Conservation (phyloP, 2,329 filamentous ascomycete species). For the Beauveria pseudobassiana region DNA sequence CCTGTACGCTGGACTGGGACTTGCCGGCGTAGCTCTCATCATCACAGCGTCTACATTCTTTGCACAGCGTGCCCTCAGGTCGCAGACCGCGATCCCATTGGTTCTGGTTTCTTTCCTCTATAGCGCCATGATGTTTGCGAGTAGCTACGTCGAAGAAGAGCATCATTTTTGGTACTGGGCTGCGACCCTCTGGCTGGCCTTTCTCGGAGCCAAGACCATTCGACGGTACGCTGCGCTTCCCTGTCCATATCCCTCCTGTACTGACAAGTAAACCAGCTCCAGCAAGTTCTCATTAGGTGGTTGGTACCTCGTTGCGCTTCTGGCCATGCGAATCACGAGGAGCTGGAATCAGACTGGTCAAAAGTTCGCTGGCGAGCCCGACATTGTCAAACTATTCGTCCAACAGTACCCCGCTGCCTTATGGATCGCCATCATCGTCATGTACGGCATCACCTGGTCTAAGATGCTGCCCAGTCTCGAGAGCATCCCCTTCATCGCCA, state of each 20-base stretch:
- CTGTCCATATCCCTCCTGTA: background rate
- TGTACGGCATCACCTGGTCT: conserved; percentile 57
- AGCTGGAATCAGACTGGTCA: conserved; percentile 97
- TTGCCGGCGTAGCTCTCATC: conserved; percentile 35
- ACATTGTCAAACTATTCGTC: conserved; percentile 71
- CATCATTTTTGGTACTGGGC: conserved; percentile 99
- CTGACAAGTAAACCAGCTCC: conserved; percentile 17
- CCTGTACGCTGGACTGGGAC: conserved; percentile 41
- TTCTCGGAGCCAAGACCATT: conserved; percentile 42
- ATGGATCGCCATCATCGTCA: conserved; percentile 64
- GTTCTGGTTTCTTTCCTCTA: conserved; percentile 53
- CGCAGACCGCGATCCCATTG: conserved; percentile 29
- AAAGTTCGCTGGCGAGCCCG: conserved; percentile 85
- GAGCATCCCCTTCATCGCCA: conserved; percentile 33
- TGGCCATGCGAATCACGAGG: conserved; percentile 57
- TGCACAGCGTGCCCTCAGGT: background rate
- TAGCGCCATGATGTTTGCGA: conserved; percentile 90
- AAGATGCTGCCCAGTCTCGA: conserved; percentile 35
- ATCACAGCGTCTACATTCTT: conserved; percentile 11
- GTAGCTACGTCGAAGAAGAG: conserved; percentile 96
- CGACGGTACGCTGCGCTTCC: conserved; percentile 25
- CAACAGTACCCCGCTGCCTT: conserved; percentile 56
- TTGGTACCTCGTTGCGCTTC: conserved; percentile 40
- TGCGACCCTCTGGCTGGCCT: conserved; percentile 60
- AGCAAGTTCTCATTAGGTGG: conserved; percentile 24